Base-by-base conservation (phyloP, 352 stramenopile species). In the Globisporangium canariense region DNA sequence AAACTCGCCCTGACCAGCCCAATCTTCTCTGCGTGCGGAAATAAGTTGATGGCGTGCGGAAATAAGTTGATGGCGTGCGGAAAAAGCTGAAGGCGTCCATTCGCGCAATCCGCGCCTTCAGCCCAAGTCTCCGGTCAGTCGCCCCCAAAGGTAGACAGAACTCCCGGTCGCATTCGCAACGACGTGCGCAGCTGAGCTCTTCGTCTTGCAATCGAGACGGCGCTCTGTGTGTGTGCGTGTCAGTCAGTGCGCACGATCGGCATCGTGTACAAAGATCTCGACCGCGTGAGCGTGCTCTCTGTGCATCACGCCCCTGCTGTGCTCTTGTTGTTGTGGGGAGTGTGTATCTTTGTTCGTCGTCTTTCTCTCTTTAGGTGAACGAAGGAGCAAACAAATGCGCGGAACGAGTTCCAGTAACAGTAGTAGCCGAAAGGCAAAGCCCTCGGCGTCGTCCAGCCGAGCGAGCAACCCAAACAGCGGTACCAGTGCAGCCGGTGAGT, bases 401-500 rank as follows among this genome's bases (percentile, higher is more conserved):
- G 57, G 57, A 54, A 30, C 38, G 9, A 60, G 38, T 59, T 34
- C 30, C 5, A 65, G 38, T 50, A 36, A 36, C 32, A 52, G 60
- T 20, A 47, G 6, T 6, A 54, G 60, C 52, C 60, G 50, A 5
- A 65, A 65, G 50, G 25, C 60, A 51, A 65, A 60, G 34, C 60
- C 50, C 7, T 52, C 60, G 41, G 28, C 60, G 25, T 18, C 60
- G 38, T 62, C 56, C 10, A 53, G 20, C 25, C 40, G 41, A 41
- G 32, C 40, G 16, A 41, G 40, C 16, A 49, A 53, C 9, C 38
- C 56, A 51, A 50, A 20, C 47, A 45, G 9, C 4, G 20, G 32
- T 34, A 49, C 2, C 14, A 40, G 55, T 41, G 46, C 30, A 10
- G 22, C 36, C 49, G 14, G 16, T 28, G 53, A 62, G n/a, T 34